Percentiles rank a stretch among this genome's conserved stretches.
Evolutionary conservation across 176 grass and related monocot species (phyloP).

Genomic region (Rhipidocladum racemiflorum): DNA sequence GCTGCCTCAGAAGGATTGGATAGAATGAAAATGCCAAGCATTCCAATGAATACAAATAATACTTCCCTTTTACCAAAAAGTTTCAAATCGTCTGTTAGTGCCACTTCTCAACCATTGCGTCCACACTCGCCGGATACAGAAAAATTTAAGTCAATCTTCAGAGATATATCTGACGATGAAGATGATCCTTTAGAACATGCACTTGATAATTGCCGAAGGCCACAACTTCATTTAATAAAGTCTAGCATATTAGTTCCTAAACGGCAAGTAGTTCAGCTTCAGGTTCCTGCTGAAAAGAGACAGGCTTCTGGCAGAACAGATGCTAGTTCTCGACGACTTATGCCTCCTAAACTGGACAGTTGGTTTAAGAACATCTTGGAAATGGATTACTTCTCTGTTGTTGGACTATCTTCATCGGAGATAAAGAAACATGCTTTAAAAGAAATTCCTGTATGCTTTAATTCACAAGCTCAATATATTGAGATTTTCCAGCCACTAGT

Average conservation of each 20-base stretch:
- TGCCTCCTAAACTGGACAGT: slow-evolving; percentile 64
- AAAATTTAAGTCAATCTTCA: slow-evolving; percentile 61
- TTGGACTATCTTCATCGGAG: slow-evolving; percentile 55
- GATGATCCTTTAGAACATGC: slow-evolving; percentile 74
- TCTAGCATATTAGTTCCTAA: slow-evolving; percentile 55
- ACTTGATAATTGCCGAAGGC: slow-evolving; percentile 47
- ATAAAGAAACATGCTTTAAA: slow-evolving; percentile 54
- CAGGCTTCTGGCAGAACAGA: slow-evolving; percentile 40
- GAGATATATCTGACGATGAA: slow-evolving; percentile 65
- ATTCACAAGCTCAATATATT: slow-evolving; percentile 77
- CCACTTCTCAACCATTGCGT: slow-evolving; percentile 28
- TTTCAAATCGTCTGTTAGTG: slow-evolving; percentile 32
- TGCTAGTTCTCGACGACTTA: slow-evolving; percentile 46
- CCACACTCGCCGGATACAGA: slow-evolving; percentile 21
- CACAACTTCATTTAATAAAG: slow-evolving; percentile 47
- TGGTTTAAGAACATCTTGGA: slow-evolving; percentile 89
- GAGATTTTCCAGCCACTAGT: slow-evolving; percentile 95
- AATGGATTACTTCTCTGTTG: slow-evolving; percentile 80
- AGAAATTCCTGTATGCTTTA: slow-evolving; percentile 75
- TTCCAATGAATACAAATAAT: slow-evolving; percentile 39
- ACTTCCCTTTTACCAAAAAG: slow-evolving; percentile 31
- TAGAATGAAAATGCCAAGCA: slow-evolving; percentile 33
- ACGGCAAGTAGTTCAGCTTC: slow-evolving; percentile 73
- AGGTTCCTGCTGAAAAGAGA: slow-evolving; percentile 59
- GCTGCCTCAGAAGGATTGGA: slow-evolving; percentile 37